Evolutionary conservation across 768 basidiomycete species (phyloP).

Genomic region (Russula vinacea): DNA sequence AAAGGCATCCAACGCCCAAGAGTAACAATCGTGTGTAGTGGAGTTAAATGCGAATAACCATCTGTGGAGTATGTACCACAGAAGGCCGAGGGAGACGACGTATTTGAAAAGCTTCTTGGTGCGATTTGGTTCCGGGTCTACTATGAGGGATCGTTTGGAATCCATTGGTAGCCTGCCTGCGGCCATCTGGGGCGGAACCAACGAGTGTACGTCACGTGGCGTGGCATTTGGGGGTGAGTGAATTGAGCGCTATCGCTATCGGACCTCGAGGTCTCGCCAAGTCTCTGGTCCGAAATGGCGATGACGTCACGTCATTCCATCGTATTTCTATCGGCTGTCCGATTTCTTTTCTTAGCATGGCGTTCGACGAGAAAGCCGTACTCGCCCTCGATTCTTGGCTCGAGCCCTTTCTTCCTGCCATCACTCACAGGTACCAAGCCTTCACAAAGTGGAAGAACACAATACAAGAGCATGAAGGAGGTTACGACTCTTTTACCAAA

Average conservation of each 20-base stretch:
- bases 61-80: conserved; percentile 22
- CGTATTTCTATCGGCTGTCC: conserved; percentile 8
- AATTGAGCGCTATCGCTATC: not conserved
- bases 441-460: conserved; percentile 74
- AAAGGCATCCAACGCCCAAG: conserved; percentile 30
- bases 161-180: not conserved
- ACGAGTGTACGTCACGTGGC: not conserved
- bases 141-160: not conserved
- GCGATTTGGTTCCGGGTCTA: not conserved
- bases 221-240: not conserved
- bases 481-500: conserved; percentile 72
- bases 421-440: conserved; percentile 62
- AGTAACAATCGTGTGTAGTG: not conserved
- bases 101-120: conserved; percentile 10
- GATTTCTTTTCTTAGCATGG: conserved; percentile 20
- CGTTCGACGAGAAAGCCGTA: conserved; percentile 56
- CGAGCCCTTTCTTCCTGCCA: conserved; percentile 65
- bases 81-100: conserved; percentile 13
- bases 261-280: not conserved
- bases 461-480: conserved; percentile 79
- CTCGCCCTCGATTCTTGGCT: conserved; percentile 69
- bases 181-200: too few relatives aligned
- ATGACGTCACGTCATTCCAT: conserved; percentile 20
- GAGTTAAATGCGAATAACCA: conserved; percentile 15
- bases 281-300: not conserved